Conservation (phyloP, 257 asterid genomes). For the Solanum gracilifrons region DNA sequence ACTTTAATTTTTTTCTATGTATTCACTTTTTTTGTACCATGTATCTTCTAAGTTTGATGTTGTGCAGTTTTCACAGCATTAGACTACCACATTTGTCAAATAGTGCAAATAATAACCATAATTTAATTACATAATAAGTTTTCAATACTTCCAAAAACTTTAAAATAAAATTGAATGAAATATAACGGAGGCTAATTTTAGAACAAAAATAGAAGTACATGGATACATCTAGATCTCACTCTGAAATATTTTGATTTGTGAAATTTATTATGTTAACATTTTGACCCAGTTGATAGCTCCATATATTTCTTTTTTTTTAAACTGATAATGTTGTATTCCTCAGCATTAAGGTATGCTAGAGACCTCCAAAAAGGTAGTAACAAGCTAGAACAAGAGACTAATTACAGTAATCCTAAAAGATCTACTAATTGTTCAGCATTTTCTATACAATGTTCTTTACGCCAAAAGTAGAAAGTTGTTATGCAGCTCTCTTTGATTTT, state of each 20-base stretch:
- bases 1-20: background rate
- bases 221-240: background rate
- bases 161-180: background rate
- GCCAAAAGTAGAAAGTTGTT: background rate
- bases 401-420: background rate
- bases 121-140: background rate
- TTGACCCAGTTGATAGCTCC: background rate
- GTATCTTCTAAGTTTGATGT: background rate
- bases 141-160: background rate
- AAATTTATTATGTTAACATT: background rate
- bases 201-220: background rate
- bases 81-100: background rate
- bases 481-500: background rate
- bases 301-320: too few relatives aligned
- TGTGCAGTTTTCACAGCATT: background rate
- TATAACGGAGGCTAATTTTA: background rate
- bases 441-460: background rate
- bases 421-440: background rate
- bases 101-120: background rate
- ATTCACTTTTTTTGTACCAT: background rate
- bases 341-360: too few relatives aligned
- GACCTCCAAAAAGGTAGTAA: background rate
- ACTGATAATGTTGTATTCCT: background rate
- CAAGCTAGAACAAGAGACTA: background rate
- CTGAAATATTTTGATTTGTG: background rate